phyloP scores from a whole-genome alignment of 805 yeast genomes.

The Tetrapisispora nanseiensis region DNA sequence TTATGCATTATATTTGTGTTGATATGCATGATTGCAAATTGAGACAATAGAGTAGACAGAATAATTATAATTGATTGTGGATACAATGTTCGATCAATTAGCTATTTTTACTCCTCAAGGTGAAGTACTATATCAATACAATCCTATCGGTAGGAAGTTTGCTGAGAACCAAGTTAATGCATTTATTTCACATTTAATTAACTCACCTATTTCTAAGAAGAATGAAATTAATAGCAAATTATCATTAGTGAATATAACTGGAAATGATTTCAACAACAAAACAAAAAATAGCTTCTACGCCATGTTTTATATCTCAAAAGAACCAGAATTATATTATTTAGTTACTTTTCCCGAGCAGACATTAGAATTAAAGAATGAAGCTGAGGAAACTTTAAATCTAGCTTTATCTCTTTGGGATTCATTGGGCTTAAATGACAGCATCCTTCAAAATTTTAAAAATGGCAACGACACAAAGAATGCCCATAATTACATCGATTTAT shows the following conservation, averaged over 20 bases:
- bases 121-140: conserved; percentile 23
- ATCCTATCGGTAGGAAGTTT: conserved; percentile 22
- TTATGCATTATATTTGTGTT: too few species aligned
- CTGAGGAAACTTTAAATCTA: conserved; percentile 33
- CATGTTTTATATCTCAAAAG: conserved; percentile 25
- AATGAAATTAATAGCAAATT: conserved; percentile 14
- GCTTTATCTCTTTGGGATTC: conserved; percentile 30
- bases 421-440: conserved; percentile 23
- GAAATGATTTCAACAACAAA: neutral
- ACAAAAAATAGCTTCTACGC: conserved; percentile 13
- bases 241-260: conserved; percentile 10
- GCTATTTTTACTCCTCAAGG: conserved; percentile 26
- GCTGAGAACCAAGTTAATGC: conserved; percentile 23
- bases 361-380: conserved; percentile 35
- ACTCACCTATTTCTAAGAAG: conserved; percentile 17
- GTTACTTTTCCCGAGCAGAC: conserved; percentile 37
- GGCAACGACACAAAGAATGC: conserved; percentile 18
- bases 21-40: too few species aligned
- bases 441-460: conserved; percentile 27
- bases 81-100: conserved; percentile 28
- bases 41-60: too few species aligned
- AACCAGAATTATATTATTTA: conserved; percentile 27
- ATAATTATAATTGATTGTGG: neutral
- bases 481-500: conserved; percentile 23
- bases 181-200: conserved; percentile 20